Percentiles rank a stretch among this genome's conserved stretches.
These are phyloP conservation scores for Scutellaria minor DNA, from an alignment of 257 asterid genomes.

Conservation along the genomic window DNA sequence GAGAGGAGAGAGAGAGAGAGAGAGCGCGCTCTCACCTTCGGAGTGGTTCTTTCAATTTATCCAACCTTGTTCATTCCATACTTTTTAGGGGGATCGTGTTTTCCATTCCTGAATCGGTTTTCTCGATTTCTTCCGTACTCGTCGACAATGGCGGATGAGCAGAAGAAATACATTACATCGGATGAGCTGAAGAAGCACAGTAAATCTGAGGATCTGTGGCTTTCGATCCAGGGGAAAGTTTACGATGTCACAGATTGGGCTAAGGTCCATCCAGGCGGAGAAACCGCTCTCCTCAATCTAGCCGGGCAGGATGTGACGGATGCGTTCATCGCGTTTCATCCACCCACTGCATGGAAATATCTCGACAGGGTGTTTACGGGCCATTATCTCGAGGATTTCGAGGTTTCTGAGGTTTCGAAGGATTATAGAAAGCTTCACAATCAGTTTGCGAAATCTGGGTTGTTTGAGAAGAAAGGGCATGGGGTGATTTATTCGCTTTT, in stretches of 20 bases:
- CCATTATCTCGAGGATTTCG: constrained; percentile 40
- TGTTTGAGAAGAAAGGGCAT: constrained; percentile 60
- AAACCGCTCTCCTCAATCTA: constrained; percentile 44
- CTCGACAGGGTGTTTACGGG: constrained; percentile 44
- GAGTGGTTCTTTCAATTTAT: neutral
- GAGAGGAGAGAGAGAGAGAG: neutral
- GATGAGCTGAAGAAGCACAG: constrained; percentile 57
- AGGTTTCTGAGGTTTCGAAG: constrained; percentile 48
- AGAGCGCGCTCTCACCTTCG: neutral
- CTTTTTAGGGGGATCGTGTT: neutral
- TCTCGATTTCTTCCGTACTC: neutral
- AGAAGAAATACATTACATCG: constrained; percentile 44
- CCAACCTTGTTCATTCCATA: neutral
- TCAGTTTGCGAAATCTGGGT: constrained; percentile 43
- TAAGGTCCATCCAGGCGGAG: constrained; percentile 58
- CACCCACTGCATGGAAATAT: constrained; percentile 47
- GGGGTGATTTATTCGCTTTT: constrained; percentile 44
- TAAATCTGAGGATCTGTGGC: constrained; percentile 49
- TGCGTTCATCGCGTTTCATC: constrained; percentile 64
- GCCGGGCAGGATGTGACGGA: constrained; percentile 63
- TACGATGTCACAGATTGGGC: constrained; percentile 59
- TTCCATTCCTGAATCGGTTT: too few species aligned
- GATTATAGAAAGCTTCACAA: constrained; percentile 48
- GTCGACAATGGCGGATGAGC: constrained; percentile 41
- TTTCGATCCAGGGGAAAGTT: constrained; percentile 60